These are phyloP conservation scores for Kregervanrija fluxuum DNA, from an alignment of 805 yeast species.

Conservation along the genomic window DNA sequence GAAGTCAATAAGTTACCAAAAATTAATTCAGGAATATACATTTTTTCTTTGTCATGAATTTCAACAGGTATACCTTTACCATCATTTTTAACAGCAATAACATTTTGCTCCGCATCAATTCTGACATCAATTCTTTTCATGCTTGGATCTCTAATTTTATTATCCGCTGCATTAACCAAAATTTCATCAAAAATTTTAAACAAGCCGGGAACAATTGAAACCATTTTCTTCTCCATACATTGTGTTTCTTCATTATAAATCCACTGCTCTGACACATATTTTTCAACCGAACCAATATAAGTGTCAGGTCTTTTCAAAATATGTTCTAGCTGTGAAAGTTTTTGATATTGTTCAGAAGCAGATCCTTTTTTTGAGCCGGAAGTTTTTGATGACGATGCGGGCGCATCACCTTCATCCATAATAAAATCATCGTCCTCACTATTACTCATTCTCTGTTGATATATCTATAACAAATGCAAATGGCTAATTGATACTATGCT, in stretches of 20 bases:
- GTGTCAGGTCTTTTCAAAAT: slow-evolving; percentile 96
- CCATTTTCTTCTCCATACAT: slow-evolving; percentile 51
- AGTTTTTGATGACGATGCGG: too few relatives aligned
- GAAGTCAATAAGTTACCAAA: slow-evolving; percentile 94
- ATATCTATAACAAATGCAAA: too few relatives aligned
- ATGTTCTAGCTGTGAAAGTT: slow-evolving; percentile 91
- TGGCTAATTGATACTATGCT: too few relatives aligned
- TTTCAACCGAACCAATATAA: slow-evolving; percentile 91
- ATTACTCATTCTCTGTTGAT: too few relatives aligned
- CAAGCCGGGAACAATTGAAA: slow-evolving; percentile 88
- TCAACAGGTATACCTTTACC: slow-evolving; percentile 95
- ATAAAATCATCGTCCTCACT: too few relatives aligned
- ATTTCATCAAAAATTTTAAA: slow-evolving; percentile 97
- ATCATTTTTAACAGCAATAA: slow-evolving; percentile 79
- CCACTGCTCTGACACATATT: slow-evolving; percentile 78
- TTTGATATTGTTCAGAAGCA: slow-evolving; percentile 78
- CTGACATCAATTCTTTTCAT: slow-evolving; percentile 85
- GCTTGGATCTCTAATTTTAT: slow-evolving; percentile 86
- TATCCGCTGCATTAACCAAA: slow-evolving; percentile 96
- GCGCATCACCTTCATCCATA: background rate
- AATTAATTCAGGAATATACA: slow-evolving; percentile 92
- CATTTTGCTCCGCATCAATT: slow-evolving; percentile 67
- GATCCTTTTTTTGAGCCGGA: slow-evolving; percentile 10
- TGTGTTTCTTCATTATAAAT: slow-evolving; percentile 60
- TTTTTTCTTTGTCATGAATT: slow-evolving; percentile 83